A percentile compares a stretch with the other conserved stretches of the same genome.
Conservation (phyloP, 1,284 basidiomycete genomes). For the Boletus smithii region DNA sequence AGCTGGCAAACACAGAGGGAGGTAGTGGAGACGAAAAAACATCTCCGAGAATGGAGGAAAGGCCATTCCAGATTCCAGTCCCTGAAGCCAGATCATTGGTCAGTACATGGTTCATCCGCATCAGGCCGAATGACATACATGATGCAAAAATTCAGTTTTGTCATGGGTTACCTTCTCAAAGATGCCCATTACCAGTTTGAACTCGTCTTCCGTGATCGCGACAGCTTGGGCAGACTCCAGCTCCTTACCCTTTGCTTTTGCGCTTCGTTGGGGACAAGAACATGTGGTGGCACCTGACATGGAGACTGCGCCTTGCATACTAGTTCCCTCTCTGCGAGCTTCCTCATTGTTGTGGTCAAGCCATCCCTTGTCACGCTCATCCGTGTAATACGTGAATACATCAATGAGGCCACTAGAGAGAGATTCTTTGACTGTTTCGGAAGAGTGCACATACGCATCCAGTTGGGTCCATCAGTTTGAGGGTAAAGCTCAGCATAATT, state of each 20-base stretch:
- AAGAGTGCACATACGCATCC: conserved; percentile 77
- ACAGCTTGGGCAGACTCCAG: conserved; percentile 60
- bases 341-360: conserved; percentile 88
- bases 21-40: conserved; percentile 59
- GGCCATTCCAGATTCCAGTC: conserved; percentile 58
- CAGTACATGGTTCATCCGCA: background rate
- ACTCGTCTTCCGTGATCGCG: conserved; percentile 82
- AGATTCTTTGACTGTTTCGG: conserved; percentile 85
- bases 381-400: conserved; percentile 88
- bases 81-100: conserved; percentile 35
- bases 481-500: conserved; percentile 77
- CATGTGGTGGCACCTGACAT: conserved; percentile 43
- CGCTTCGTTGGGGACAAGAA: conserved; percentile 57
- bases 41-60: conserved; percentile 79
- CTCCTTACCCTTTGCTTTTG: conserved; percentile 78
- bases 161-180: conserved; percentile 93
- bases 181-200: conserved; percentile 93
- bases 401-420: conserved; percentile 53
- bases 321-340: conserved; percentile 81
- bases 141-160: conserved; percentile 87
- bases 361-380: conserved; percentile 96
- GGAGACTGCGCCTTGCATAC: conserved; percentile 66
- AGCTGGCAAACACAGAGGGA: conserved; percentile 60
- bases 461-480: conserved; percentile 72
- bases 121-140: conserved; percentile 45